These are phyloP conservation scores for Onygenales sp. DNA, from an alignment of 2,329 filamentous ascomycete species.

Conservation along the genomic window DNA sequence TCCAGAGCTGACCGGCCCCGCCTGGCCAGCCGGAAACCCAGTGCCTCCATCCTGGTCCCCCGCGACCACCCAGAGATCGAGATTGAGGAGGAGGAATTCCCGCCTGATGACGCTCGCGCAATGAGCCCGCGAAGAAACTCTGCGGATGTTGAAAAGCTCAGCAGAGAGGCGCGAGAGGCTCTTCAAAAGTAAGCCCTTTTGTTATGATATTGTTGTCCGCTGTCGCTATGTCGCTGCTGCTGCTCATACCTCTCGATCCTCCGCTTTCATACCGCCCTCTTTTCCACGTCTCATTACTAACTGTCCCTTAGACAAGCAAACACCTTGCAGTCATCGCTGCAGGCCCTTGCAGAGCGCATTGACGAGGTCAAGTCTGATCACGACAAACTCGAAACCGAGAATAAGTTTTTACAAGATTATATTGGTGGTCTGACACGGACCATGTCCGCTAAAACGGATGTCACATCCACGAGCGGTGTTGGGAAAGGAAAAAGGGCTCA, in stretches of 20 bases:
- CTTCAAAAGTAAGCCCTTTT: slow-evolving; percentile 48
- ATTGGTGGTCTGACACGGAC: slow-evolving; percentile 90
- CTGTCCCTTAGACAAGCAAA: slow-evolving; percentile 65
- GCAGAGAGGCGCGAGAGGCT: slow-evolving; percentile 64
- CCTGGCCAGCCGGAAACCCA: slow-evolving; percentile 65
- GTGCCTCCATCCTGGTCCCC: slow-evolving; percentile 72
- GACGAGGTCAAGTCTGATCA: slow-evolving; percentile 91
- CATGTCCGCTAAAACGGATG: slow-evolving; percentile 46
- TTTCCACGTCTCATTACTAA: background rate
- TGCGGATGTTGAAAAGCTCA: slow-evolving; percentile 80
- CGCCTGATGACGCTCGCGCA: slow-evolving; percentile 77
- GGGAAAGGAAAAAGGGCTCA: slow-evolving; percentile 33
- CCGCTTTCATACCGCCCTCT: background rate
- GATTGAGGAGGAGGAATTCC: slow-evolving; percentile 63
- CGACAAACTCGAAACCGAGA: slow-evolving; percentile 92
- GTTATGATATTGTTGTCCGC: background rate
- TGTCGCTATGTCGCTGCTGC: too few species aligned
- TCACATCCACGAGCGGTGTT: slow-evolving; percentile 42
- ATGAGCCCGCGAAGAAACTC: slow-evolving; percentile 92
- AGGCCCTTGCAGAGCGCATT: slow-evolving; percentile 85
- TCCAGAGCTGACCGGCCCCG: slow-evolving; percentile 51
- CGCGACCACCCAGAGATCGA: slow-evolving; percentile 66
- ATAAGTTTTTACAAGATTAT: slow-evolving; percentile 95
- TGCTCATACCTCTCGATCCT: too few species aligned
- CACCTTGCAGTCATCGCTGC: slow-evolving; percentile 75